These are phyloP conservation scores for Friedmanniomyces simplex DNA, from an alignment of 495 filamentous ascomycete species.

Conservation along the genomic window DNA sequence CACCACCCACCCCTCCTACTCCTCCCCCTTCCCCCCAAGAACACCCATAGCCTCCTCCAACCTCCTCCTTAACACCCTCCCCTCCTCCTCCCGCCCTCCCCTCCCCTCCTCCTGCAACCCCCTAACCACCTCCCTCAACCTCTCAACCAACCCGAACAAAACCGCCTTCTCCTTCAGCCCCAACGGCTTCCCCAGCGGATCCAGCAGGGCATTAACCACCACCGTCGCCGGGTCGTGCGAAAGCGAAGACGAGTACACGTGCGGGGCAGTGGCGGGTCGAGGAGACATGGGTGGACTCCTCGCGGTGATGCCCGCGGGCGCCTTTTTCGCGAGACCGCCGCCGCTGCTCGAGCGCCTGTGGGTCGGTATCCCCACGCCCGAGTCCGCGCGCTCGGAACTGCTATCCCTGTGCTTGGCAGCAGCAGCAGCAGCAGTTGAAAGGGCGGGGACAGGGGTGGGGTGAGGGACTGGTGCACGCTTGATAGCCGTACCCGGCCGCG, in stretches of 20 bases:
- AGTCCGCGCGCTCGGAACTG: conserved; percentile 19
- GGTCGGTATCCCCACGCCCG: conserved; percentile 19
- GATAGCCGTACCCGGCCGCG: conserved; percentile 12
- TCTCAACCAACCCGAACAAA: conserved; percentile 65
- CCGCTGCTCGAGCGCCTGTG: neutral
- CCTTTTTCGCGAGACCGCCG: neutral
- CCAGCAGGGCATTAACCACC: conserved; percentile 27
- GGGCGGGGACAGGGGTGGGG: too few relatives aligned
- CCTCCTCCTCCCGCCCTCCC: conserved; percentile 45
- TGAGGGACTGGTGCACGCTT: neutral
- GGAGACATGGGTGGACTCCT: conserved; percentile 33
- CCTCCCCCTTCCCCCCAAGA: conserved; percentile 58
- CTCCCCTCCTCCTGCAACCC: conserved; percentile 50
- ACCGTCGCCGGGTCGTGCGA: conserved; percentile 26
- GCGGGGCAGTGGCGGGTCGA: neutral
- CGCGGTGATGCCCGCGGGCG: neutral
- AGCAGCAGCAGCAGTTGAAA: too few relatives aligned
- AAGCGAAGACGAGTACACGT: neutral
- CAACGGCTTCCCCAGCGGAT: conserved; percentile 32
- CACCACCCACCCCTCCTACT: too few relatives aligned
- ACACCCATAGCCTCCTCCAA: conserved; percentile 63
- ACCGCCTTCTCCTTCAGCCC: conserved; percentile 62
- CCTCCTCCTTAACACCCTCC: conserved; percentile 51
- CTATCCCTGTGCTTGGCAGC: neutral
- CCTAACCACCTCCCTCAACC: conserved; percentile 56